Conservation (phyloP, 352 stramenopile species). For the Elongisporangium undulatum region DNA sequence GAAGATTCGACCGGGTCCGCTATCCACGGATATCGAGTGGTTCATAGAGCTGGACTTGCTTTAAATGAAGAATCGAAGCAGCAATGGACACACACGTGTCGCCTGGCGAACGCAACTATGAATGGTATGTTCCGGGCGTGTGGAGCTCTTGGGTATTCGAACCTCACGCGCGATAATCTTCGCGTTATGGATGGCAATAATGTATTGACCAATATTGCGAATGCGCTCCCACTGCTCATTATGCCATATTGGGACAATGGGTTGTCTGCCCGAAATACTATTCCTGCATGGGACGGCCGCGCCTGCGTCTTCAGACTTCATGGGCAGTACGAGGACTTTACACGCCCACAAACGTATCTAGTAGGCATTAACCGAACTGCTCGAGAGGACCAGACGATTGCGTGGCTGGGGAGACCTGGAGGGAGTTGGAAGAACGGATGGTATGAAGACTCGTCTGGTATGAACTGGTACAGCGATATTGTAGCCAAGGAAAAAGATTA, state of each 20-base stretch:
- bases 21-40: constrained; percentile 20
- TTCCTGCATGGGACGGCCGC: background rate
- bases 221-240: constrained; percentile 20
- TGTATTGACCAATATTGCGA: constrained; percentile 15
- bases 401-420: background rate
- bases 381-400: constrained; percentile 10
- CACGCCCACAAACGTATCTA: constrained; percentile 6
- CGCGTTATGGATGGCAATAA: constrained; percentile 20
- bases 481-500: no score
- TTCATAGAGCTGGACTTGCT: background rate
- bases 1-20: background rate
- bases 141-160: constrained; percentile 18
- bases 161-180: constrained; percentile 9
- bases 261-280: background rate
- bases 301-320: background rate
- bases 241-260: constrained; percentile 3
- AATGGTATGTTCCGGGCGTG: constrained; percentile 19
- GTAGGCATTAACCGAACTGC: constrained; percentile 16
- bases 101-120: constrained; percentile 16
- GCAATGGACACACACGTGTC: constrained; percentile 5
- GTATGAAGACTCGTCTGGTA: no score
- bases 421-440: no score
- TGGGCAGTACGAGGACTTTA: background rate
- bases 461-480: no score
- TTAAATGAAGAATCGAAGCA: background rate